Evolutionary conservation across 371 early-diverging fungal genomes (phyloP), one percentile per base, ranked within the genome.

Genomic region (Catenaria anguillulae): DNA sequence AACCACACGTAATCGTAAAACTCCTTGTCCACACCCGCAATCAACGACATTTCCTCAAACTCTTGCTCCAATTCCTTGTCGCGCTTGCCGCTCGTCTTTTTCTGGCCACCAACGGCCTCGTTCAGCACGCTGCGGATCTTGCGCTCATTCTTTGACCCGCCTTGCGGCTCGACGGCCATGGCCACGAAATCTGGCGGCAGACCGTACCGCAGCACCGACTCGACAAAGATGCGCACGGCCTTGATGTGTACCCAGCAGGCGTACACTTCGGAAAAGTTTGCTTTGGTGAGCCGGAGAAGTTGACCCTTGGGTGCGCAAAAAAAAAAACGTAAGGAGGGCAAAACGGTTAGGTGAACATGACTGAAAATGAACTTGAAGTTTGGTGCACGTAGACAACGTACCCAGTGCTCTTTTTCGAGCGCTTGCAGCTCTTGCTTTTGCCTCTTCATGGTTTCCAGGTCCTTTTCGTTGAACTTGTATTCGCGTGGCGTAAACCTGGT

Each of bases 181-280:
- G 93, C 80, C 63, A 87, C 79, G 69, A 93, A 97, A 67, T 96
- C 89, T 26, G 95, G 91, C 31, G 98, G 94, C 26, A 96, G 77
- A 31, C 98, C 98, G 70, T 96, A 95, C 60, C 97, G 90, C 68
- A 97, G 73, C 0, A 97, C 83, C n/a, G 90, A 90, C 70, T 97
- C 98, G 35, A 93, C 93, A 78, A 89, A 93, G 36, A 91, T 83
- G 12, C 97, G 83, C 50, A 97, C 72, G 0, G 87, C 88, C 73
- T 95, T 97, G 63, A 93, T 68, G 65, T 97, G 98, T 37, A 92
- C 74, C 92, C 92, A 95, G 54, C 87, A 81, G 23, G 88, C 68
- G 70, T 88, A 91, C 1, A 86, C 81, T 67, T 95, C 97, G 19
- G 93, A 85, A 75, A 97, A 96, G 73, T 90, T 91, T 36, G 91